Evolutionary conservation across 73 alveolate genomes (phyloP).

Genomic region (Effrenium voratum): DNA sequence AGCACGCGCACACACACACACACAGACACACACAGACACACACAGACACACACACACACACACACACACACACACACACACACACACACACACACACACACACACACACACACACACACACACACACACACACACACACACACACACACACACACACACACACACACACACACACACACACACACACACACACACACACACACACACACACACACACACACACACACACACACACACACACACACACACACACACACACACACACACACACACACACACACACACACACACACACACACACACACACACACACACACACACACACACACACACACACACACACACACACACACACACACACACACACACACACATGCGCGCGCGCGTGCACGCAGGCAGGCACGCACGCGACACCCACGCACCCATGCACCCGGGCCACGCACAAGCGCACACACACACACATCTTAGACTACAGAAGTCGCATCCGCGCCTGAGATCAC

Average conservation of each 20-base stretch:
- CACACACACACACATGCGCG: constrained; percentile 74
- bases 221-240: constrained; percentile 86
- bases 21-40: constrained; percentile 64
- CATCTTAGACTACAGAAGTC: too few species aligned
- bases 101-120: constrained; percentile 82
- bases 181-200: constrained; percentile 86
- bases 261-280: constrained; percentile 86
- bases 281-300: constrained; percentile 88
- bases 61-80: constrained; percentile 78
- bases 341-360: constrained; percentile 87
- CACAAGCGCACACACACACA: too few species aligned
- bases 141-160: constrained; percentile 77
- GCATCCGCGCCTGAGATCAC: too few species aligned
- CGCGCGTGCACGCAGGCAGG: too few species aligned
- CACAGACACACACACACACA: constrained; percentile 54
- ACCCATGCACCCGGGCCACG: too few species aligned
- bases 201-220: constrained; percentile 86
- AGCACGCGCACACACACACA: constrained; percentile 51
- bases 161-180: constrained; percentile 86
- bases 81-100: constrained; percentile 63
- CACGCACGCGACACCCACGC: too few species aligned
- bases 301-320: constrained; percentile 84
- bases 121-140: constrained; percentile 76
- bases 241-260: constrained; percentile 87
- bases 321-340: constrained; percentile 88